Evolutionary conservation across 805 yeast genomes (phyloP).

Genomic region (Saccharomyces kudriavzevii): DNA sequence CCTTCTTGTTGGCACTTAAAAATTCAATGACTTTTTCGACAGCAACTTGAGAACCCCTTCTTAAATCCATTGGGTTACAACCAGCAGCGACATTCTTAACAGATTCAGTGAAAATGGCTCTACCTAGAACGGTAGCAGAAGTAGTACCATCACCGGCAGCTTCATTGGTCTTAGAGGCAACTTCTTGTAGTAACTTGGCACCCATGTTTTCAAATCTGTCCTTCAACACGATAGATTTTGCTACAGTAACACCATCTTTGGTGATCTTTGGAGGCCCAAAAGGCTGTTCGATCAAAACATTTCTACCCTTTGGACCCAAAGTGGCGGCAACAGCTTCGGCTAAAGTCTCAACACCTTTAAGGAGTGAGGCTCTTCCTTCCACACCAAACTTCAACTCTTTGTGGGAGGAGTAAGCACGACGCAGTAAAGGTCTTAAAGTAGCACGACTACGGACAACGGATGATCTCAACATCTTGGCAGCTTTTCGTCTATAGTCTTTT

Average conservation of each 20-base stretch:
- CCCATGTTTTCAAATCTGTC: conserved; percentile 96
- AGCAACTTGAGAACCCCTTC: conserved; percentile 96
- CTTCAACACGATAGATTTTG: conserved; percentile 69
- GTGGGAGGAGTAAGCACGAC: conserved; percentile 43
- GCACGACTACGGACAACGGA: conserved; percentile 12
- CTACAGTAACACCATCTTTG: conserved; percentile 98
- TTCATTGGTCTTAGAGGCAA: conserved; percentile 94
- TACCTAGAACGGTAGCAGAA: conserved; percentile 91
- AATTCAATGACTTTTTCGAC: conserved; percentile 86
- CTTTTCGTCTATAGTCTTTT: not conserved
- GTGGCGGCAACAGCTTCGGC: conserved; percentile 97
- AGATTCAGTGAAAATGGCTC: conserved; percentile 89
- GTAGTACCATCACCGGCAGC: conserved; percentile 99
- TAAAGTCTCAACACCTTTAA: conserved; percentile 88
- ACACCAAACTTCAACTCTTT: conserved; percentile 95
- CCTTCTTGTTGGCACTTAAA: conserved; percentile 79
- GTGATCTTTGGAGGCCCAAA: conserved; percentile 97
- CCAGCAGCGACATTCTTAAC: conserved; percentile 98
- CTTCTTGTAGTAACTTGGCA: conserved; percentile 90
- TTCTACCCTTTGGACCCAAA: conserved; percentile 96
- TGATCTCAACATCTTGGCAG: conserved; percentile 16
- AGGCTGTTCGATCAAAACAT: conserved; percentile 91
- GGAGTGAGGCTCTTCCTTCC: conserved; percentile 90
- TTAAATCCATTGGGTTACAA: conserved; percentile 95
- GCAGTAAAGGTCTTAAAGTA: conserved; percentile 10